phyloP scores from a whole-genome alignment of 345 rosid genomes.

The Salix caprea region DNA sequence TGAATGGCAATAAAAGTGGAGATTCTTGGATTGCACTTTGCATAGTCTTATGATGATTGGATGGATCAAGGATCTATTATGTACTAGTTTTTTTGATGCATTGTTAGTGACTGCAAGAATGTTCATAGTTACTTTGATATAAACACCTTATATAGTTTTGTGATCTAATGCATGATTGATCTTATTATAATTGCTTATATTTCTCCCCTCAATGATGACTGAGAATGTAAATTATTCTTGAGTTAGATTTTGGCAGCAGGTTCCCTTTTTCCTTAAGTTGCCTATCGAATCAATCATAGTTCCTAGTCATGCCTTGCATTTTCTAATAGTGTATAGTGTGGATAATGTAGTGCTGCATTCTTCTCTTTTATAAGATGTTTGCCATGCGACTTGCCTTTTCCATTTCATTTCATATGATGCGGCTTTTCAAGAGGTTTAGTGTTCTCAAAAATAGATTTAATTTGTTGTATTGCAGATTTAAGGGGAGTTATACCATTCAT shows the following conservation, averaged over 20 bases:
- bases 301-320: neutral
- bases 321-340: neutral
- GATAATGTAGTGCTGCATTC: neutral
- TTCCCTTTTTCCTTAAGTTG: neutral
- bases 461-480: conserved; percentile 32
- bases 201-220: too few species aligned
- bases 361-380: neutral
- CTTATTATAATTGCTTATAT: neutral
- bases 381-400: neutral
- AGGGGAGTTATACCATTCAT: conserved; percentile 30
- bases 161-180: neutral
- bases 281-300: neutral
- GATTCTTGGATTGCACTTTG: neutral
- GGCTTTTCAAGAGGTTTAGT: neutral
- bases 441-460: neutral
- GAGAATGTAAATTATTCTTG: too few species aligned
- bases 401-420: neutral
- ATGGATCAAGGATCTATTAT: neutral
- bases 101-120: neutral
- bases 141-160: neutral
- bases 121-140: neutral
- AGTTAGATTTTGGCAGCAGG: neutral
- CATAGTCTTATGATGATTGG: neutral
- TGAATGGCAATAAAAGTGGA: neutral
- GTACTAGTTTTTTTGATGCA: neutral